Evolutionary conservation across 176 grass and related monocot species (phyloP), one percentile per base, ranked within the genome.

Genomic region (Triticum urartu): DNA sequence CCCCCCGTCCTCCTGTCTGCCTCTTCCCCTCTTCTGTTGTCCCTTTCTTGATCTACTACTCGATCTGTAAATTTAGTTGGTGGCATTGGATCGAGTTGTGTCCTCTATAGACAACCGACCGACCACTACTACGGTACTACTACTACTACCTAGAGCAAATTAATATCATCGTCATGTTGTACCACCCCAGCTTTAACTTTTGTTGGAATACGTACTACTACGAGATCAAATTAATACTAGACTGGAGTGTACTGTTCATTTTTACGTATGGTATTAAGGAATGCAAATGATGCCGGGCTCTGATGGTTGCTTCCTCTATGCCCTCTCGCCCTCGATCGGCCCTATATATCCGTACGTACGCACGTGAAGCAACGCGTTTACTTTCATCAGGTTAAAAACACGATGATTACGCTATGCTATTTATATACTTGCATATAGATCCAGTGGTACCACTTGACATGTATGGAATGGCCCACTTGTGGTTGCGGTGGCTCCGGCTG

Each of bases 61-160:
- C 47, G 38, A 42, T 74, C 33, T 92, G 88, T 94, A 92, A 86
- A 92, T 92, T 86, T 93, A 88, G 84, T 74, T 84, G 84, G 87
- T 89, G 81, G 88, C 59, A 72, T 24, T 82, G 93, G 94, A 91
- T 95, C 88, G 94, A 95, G 96, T 94, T 92, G 96, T 91, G 84
- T 86, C 70, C 80, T 83, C 90, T 81, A 84, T 59, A 85, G 93
- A 92, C 96, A 95, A 98, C 96, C 93, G 84, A 95, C 96, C 92
- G 84, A 95, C 96, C 92, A 88, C 92, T 92, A 86, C 92, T 85
- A 85, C 45, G 73, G 45, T 76, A 76, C 25, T 76, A n/a, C 67
- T 76, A n/a, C 67, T 54, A 18, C 15, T 75, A 75, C 77, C 89
- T 81, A 86, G 90, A 85, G 86, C 32, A 78, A 88, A 88, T 91